Conservation (phyloP, 129 eudicot genomes). For the Arctium minus region DNA sequence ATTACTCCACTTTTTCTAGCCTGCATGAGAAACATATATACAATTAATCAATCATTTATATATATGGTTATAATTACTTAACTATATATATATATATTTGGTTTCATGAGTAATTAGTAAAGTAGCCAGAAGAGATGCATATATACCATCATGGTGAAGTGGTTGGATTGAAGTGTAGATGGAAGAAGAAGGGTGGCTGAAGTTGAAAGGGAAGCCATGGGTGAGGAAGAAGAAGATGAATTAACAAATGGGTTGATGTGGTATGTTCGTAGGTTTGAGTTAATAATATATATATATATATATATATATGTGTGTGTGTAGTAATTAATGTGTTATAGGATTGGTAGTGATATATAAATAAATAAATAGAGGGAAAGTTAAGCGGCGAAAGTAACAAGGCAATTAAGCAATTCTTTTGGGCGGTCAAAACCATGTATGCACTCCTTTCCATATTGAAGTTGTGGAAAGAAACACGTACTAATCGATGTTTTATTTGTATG, state of each 20-base stretch:
- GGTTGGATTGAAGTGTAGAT: background rate
- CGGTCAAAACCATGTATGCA: background rate
- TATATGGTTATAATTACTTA: too few species aligned
- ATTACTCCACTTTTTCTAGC: constrained; percentile 23
- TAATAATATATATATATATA: too few species aligned
- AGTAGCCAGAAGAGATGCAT: background rate
- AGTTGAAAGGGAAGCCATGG: constrained; percentile 20
- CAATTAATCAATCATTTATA: background rate
- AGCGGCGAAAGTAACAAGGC: background rate
- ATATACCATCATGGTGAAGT: background rate
- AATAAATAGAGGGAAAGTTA: background rate
- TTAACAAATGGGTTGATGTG: too few species aligned
- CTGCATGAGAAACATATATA: constrained; percentile 7
- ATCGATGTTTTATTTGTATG: background rate
- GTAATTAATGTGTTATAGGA: background rate
- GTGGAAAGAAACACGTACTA: background rate
- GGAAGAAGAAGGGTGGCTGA: background rate
- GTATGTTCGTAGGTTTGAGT: too few species aligned
- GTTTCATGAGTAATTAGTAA: too few species aligned
- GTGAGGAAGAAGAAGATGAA: background rate
- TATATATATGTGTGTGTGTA: too few species aligned
- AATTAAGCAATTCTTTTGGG: background rate
- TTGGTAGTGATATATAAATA: background rate
- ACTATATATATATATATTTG: too few species aligned
- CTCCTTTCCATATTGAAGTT: background rate